Evolutionary conservation across 2,329 filamentous ascomycete species (phyloP), one percentile per base, ranked within the genome.

Genomic region (Colletotrichum sp.): DNA sequence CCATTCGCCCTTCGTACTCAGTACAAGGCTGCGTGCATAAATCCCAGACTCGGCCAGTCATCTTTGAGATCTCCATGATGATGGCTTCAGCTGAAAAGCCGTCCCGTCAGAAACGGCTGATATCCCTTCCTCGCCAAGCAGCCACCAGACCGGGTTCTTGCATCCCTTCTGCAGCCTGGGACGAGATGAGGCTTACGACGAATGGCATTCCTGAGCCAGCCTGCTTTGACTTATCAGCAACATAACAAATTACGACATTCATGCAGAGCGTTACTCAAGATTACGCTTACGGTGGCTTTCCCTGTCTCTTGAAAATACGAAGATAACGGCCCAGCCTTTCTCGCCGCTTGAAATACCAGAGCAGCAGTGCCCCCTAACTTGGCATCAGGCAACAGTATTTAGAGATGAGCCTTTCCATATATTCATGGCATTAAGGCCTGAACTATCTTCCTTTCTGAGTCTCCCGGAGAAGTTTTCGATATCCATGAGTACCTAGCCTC

Each of bases 281-380:
- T n/a, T n/a, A 48, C 18, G 18, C 39, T 48, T n/a, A 48, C 18
- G 0, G 10, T n/a, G 0, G 18, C 39, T 18, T 48, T 48, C 39
- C 1, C 39, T n/a, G 39, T n/a, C 0, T 18, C 18, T 48, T 10
- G 1, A n/a, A n/a, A n/a, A 48, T n/a, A 16, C 13, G 36, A 48
- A n/a, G 39, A 48, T 48, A n/a, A n/a, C 6, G 39, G 9, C 14
- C 18, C 39, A 7, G 39, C 18, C 18, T 48, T 48, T 48, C 4
- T 48, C 0, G 39, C 39, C 0, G 39, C 39, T 0, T n/a, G 2
- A n/a, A 0, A 48, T n/a, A n/a, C 0, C 0, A 12, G 18, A n/a
- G 39, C 9, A 48, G 39, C 18, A 48, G 39, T n/a, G n/a, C n/a
- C n/a, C n/a, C n/a, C n/a, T n/a, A n/a, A n/a, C n/a, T n/a, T n/a